Base-by-base conservation (phyloP, 2,329 filamentous ascomycete genomes). In the Nemania sp. region DNA sequence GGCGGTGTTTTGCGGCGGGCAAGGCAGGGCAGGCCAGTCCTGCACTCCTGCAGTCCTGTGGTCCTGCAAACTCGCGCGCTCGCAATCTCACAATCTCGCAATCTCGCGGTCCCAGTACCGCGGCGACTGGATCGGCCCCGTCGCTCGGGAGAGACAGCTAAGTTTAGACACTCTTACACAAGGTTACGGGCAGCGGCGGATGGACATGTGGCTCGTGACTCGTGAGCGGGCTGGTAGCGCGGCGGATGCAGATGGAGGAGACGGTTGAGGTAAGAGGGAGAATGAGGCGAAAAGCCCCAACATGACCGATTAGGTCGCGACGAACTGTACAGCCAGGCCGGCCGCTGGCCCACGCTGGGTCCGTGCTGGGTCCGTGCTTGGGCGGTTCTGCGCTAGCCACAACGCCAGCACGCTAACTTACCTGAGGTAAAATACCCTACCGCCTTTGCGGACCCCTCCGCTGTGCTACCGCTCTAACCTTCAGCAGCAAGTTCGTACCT, bases 261-360 rank as follows among this genome's bases (percentile, higher is more conserved):
- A 36, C 12, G 42, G 26, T 26, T 51, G 52, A 52, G 45, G 39
- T 56, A n/a, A n/a, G 53, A 56, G 44, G 31, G 48, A 52, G 48
- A 58, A 41, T 52, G 48, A 56, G 52, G 52, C 56, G 52, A 58
- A 54, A 49, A 49, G 50, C 31, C 54, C 54, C 51, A 44, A 55
- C 51, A 26, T 55, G 55, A 28, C 31, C 48, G 45, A 55, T 57
- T 55, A 51, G 55, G 55, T 57, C 48, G 55, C 48, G 55, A 42
- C 34, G 34, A 43, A 45, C 39, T 26, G 20, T 15, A 40, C 34
- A 26, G 47, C n/a, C 41, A 45, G 42, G 20, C 28, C 31, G 26
- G 37, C 43, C 30, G 20, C 28, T 28, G 26, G 37, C 43, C 30
- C 43, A 36, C 28, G 44, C 30, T 33, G n/a, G 41, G 34, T 20